Conservation (phyloP, 345 rosid genomes). For the Syzygium grande region DNA sequence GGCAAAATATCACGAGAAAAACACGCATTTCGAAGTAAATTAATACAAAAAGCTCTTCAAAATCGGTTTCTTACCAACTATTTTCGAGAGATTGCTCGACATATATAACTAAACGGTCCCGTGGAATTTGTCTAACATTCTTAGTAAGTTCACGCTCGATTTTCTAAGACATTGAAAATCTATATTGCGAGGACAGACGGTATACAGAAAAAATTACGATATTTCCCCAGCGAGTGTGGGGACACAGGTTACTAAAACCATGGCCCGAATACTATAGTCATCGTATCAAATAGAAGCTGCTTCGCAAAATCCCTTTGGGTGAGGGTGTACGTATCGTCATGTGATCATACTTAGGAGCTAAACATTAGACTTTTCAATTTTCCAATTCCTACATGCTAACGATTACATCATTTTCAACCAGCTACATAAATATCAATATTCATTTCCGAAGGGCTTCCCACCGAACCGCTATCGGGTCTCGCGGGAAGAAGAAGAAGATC, state of each 20-base stretch:
- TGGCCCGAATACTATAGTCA: too few relatives aligned
- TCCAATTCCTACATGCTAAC: not conserved
- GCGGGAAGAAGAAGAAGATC: not conserved
- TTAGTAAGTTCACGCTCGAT: not conserved
- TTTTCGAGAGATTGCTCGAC: not conserved
- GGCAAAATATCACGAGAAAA: not conserved
- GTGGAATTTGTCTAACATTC: accelerated
- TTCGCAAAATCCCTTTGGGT: not conserved
- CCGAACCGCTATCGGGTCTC: not conserved
- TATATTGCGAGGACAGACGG: accelerated
- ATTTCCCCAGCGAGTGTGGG: too few relatives aligned
- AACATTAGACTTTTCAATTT: not conserved
- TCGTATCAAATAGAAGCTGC: not conserved
- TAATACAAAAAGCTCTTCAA: not conserved
- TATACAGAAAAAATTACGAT: not conserved
- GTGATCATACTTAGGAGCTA: not conserved
- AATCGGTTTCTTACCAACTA: not conserved
- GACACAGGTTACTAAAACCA: too few relatives aligned
- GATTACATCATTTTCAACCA: not conserved
- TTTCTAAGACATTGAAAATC: accelerated
- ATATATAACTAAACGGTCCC: accelerated
- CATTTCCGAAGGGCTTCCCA: not conserved
- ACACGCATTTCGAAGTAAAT: not conserved
- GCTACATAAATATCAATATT: not conserved
- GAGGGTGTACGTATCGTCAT: not conserved